Evolutionary conservation across 1,139 yeast genomes (phyloP), one percentile per base, ranked within the genome.

Genomic region (Arxiozyma slooffiae): DNA sequence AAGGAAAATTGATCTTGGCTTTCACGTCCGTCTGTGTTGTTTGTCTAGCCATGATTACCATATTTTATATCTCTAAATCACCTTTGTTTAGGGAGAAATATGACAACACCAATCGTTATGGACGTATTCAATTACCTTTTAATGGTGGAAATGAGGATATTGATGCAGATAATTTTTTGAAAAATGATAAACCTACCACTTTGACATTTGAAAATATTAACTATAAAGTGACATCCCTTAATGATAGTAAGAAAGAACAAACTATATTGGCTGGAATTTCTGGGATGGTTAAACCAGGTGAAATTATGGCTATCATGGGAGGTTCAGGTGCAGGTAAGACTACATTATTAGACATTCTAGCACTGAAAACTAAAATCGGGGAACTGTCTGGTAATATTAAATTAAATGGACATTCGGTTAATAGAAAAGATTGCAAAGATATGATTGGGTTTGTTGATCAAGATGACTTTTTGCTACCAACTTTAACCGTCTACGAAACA

Each of bases 281-380:
- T 60, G 98, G 98, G 8, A 60, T 79, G 18, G 96, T 84, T 2
- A 78, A 79, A 49, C 95, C 97, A 2, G 84, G 96, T 41, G 90
- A 90, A 65, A 85, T 95, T 56, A 67, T 90, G 65, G 97, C 98
- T 0, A 89, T 92, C 40, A 87, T 92, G 95, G 98, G 98, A 43
- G 97, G 97, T 3, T 89, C 97, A 0, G 98, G 98, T 48, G 97
- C 97, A 11, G 98, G 98, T 52, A 92, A 92, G 64, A 90, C 98
- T 0, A 92, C 98, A 0, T 69, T 92, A 44, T 71, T 92, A 52
- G 98, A 92, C 64, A 88, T 92, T 51, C 71, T 92, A 53, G 97
- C 97, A 0, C 85, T 83, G 47, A 92, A 92, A 63, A 79, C 82
- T 60, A 92, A 92, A 64, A 77, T 81, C 40, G 98, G 98, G 2